These are phyloP conservation scores for Venturia carpophila DNA, from an alignment of 2,329 filamentous ascomycete genomes.

Conservation along the genomic window DNA sequence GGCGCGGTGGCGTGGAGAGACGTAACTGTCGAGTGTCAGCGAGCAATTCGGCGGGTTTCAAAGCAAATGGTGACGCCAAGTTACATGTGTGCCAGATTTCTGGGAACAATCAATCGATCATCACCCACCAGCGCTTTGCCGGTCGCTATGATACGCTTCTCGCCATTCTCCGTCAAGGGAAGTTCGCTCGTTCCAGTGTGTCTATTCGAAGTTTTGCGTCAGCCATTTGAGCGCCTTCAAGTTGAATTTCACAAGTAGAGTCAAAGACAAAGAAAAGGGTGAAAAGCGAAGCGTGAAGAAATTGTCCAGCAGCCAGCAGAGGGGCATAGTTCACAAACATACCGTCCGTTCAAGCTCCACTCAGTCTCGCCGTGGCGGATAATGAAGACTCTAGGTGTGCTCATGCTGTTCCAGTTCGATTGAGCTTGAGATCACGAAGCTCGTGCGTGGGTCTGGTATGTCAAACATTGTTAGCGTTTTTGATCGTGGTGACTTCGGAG, in stretches of 20 bases:
- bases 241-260: not conserved
- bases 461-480: not conserved
- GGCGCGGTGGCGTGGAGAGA: slow-evolving; percentile 76
- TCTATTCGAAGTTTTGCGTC: slow-evolving; percentile 28
- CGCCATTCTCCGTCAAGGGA: slow-evolving; percentile 69
- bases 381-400: slow-evolving; percentile 43
- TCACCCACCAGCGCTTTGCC: slow-evolving; percentile 76
- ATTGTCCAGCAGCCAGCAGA: not conserved
- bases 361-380: slow-evolving; percentile 87
- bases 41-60: not conserved
- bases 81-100: slow-evolving; percentile 74
- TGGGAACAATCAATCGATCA: slow-evolving; percentile 77
- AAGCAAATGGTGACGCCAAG: slow-evolving; percentile 24
- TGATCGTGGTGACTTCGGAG: not conserved
- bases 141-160: slow-evolving; percentile 50
- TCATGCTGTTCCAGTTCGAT: not conserved
- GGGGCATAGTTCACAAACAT: not conserved
- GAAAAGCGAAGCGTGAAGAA: not conserved
- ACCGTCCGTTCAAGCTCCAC: slow-evolving; percentile 73
- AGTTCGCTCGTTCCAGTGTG: slow-evolving; percentile 87
- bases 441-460: not conserved
- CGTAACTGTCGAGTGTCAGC: slow-evolving; percentile 48
- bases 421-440: not conserved
- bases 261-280: not conserved
- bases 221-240: not conserved